Conservation (phyloP, 2,329 filamentous ascomycete species). For the Calonectria naviculata region DNA sequence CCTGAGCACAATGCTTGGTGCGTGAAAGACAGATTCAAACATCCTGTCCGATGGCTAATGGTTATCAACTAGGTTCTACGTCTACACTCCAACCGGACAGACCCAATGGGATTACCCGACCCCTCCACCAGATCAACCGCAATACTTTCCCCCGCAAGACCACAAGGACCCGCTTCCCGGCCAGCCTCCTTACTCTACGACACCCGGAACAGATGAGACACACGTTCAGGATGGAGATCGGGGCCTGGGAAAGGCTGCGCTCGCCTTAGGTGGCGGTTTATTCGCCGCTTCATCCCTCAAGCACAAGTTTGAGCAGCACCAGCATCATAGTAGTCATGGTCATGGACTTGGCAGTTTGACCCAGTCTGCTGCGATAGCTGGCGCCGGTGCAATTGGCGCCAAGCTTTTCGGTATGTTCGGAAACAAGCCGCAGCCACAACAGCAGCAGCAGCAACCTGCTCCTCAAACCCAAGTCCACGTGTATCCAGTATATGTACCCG, state of each 20-base stretch:
- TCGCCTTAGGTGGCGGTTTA: conserved; percentile 16
- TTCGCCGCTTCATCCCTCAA: conserved; percentile 3
- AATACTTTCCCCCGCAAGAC: not conserved
- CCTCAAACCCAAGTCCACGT: conserved; percentile 21
- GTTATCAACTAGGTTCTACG: conserved; percentile 13
- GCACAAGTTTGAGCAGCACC: conserved; percentile 5
- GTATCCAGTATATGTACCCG: conserved; percentile 21
- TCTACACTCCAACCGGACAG: conserved; percentile 15
- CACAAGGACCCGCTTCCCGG: not conserved
- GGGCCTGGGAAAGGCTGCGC: conserved; percentile 20
- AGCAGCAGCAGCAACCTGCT: not conserved
- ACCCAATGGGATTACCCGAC: conserved; percentile 23
- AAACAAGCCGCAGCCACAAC: conserved; percentile 14
- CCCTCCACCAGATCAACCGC: conserved; percentile 7
- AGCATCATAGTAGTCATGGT: not conserved
- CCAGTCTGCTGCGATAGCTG: conserved; percentile 16
- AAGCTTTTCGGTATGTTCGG: conserved; percentile 18
- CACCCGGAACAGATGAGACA: not conserved
- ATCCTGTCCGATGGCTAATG: not conserved
- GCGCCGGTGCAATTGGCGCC: conserved; percentile 20
- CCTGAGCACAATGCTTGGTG: conserved; percentile 20
- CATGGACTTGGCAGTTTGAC: conserved; percentile 17
- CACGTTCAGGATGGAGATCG: conserved; percentile 15
- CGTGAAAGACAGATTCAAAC: not conserved
- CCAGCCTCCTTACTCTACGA: not conserved